A percentile compares a stretch with the other conserved stretches of the same genome.
phyloP scores from a whole-genome alignment of 148 eudicot genomes.

The Rhododendron mucronatum region DNA sequence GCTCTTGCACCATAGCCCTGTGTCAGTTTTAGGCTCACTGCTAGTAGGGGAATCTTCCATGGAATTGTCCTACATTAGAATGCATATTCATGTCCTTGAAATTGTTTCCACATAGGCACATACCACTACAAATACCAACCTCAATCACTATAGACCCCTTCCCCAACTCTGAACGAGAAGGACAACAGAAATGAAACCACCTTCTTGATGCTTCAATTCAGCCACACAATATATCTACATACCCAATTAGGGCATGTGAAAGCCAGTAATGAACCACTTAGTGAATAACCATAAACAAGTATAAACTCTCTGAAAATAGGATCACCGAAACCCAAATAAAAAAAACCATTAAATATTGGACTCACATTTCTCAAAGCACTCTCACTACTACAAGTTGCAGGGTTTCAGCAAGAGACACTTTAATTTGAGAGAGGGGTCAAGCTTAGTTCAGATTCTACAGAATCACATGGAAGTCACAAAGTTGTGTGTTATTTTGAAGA shows the following conservation, averaged over 20 bases:
- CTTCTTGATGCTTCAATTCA: not conserved
- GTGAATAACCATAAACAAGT: not conserved
- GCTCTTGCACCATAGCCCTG: not conserved
- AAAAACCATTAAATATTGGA: not conserved
- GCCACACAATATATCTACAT: not conserved
- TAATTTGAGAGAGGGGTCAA: not conserved
- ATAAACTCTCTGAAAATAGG: not conserved
- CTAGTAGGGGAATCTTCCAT: not conserved
- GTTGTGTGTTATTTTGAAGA: not conserved
- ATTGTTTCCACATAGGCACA: not conserved
- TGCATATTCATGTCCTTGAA: constrained; percentile 1
- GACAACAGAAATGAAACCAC: not conserved
- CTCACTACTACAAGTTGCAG: not conserved
- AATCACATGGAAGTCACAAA: not conserved
- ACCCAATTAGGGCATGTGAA: not conserved
- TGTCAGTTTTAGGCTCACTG: not conserved
- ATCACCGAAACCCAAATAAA: not conserved
- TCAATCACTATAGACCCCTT: not conserved
- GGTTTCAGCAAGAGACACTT: not conserved
- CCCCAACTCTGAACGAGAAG: not conserved
- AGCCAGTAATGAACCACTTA: not conserved
- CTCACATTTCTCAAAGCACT: not conserved
- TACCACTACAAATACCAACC: not conserved
- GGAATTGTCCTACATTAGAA: not conserved
- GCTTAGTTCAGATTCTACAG: not conserved